Conservation (phyloP, 139 green algal species). For the Asterochloris sp. region DNA sequence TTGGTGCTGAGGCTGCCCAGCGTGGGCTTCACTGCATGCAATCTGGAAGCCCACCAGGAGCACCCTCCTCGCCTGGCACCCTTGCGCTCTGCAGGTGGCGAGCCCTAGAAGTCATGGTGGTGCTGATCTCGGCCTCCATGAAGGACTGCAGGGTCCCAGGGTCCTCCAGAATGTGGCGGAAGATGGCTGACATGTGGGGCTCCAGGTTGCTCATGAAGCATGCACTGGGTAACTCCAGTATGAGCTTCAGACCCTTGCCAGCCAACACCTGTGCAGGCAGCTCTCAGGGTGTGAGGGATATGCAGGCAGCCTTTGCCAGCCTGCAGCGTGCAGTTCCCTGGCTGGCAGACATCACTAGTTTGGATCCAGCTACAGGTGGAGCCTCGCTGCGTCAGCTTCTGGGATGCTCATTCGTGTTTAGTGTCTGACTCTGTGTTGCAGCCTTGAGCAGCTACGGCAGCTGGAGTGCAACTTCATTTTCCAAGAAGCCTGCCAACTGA, state of each 20-base stretch:
- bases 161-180: constrained; percentile 92
- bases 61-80: no score
- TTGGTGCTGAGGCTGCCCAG: background rate
- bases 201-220: constrained; percentile 63
- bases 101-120: constrained; percentile 35
- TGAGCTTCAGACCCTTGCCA: constrained; percentile 38
- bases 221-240: constrained; percentile 72
- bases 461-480: no score
- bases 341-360: background rate
- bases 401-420: no score
- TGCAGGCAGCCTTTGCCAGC: no score
- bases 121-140: constrained; percentile 90
- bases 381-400: no score
- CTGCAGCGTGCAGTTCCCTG: background rate
- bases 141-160: constrained; percentile 74
- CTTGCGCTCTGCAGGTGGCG: background rate
- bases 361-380: no score
- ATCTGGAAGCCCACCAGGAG: background rate
- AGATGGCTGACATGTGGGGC: constrained; percentile 58
- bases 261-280: constrained; percentile 46
- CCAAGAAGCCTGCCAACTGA: no score
- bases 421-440: no score
- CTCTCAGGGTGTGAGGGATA: no score
- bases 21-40: background rate
- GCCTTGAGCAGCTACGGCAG: no score